Conservation (phyloP, 2,329 filamentous ascomycete species). For the Lecanicillium sp. region DNA sequence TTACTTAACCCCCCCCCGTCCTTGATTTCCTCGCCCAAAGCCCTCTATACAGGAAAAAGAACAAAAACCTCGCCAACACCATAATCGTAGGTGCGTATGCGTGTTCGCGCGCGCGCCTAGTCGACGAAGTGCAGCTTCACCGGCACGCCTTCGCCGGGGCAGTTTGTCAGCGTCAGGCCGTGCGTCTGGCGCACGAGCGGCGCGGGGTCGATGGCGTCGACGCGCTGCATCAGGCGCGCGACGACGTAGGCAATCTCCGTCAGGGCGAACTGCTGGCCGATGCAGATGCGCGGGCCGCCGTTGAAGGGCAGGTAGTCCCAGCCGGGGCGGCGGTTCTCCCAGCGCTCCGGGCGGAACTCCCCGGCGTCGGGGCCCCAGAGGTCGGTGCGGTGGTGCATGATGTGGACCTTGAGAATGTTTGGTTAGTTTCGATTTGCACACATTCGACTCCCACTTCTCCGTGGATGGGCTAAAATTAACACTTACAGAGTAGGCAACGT, state of each 20-base stretch:
- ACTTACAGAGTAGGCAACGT: constrained; percentile 30
- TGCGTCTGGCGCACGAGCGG: too few relatives aligned
- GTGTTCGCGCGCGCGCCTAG: background rate
- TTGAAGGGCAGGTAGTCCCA: constrained; percentile 25
- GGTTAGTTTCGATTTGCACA: constrained; percentile 13
- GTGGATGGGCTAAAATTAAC: background rate
- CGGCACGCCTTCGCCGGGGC: constrained; percentile 9
- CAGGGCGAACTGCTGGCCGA: constrained; percentile 24
- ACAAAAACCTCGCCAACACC: too few relatives aligned
- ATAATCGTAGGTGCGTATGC: too few relatives aligned
- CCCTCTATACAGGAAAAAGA: too few relatives aligned
- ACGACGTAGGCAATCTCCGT: constrained; percentile 22
- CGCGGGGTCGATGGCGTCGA: too few relatives aligned
- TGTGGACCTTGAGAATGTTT: background rate
- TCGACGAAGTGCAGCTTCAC: constrained; percentile 4
- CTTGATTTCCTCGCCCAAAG: too few relatives aligned
- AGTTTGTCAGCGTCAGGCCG: constrained; percentile 10
- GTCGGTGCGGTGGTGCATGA: constrained; percentile 33
- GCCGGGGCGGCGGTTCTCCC: constrained; percentile 21
- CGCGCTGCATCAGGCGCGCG: constrained; percentile 15
- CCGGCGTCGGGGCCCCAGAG: constrained; percentile 34
- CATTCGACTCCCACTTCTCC: background rate
- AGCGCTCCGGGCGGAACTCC: constrained; percentile 37
- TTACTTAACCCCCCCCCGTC: too few relatives aligned
- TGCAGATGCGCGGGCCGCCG: constrained; percentile 24